Conservation (phyloP, 2,329 filamentous ascomycete genomes). For the Botrytis cinerea region DNA sequence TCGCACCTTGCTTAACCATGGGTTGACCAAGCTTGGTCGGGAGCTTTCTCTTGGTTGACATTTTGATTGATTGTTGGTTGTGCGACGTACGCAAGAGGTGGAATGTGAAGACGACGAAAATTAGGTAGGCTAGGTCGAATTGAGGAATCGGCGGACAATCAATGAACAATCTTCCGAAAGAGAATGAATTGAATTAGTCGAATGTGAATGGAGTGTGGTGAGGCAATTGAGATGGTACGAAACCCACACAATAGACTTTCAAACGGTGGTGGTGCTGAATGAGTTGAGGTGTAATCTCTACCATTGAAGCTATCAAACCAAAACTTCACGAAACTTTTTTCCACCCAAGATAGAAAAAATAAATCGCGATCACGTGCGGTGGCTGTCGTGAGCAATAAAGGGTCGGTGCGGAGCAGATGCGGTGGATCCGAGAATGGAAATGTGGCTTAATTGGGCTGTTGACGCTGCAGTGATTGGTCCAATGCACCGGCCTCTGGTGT, state of each 20-base stretch:
- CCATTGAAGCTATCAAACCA: slow-evolving; percentile 16
- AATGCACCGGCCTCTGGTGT: not conserved
- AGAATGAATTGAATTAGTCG: not conserved
- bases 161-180: not conserved
- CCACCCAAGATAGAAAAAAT: slow-evolving; percentile 21
- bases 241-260: not conserved
- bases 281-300: slow-evolving; percentile 6
- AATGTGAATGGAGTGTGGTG: not conserved
- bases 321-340: slow-evolving; percentile 22
- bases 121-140: not conserved
- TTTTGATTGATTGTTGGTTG: slow-evolving; percentile 35
- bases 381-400: not conserved
- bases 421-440: slow-evolving; percentile 7
- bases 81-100: not conserved
- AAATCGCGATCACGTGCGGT: slow-evolving; percentile 8
- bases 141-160: not conserved
- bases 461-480: not conserved
- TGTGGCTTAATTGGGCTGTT: slow-evolving; percentile 2
- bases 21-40: slow-evolving; percentile 59
- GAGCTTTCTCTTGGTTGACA: slow-evolving; percentile 64
- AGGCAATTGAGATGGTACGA: not conserved
- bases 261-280: slow-evolving; percentile 14
- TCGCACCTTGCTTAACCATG: slow-evolving; percentile 55
- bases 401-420: not conserved
- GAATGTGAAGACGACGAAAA: not conserved